These are phyloP conservation scores for Candida insectalens DNA, from an alignment of 805 yeast genomes.

Conservation along the genomic window DNA sequence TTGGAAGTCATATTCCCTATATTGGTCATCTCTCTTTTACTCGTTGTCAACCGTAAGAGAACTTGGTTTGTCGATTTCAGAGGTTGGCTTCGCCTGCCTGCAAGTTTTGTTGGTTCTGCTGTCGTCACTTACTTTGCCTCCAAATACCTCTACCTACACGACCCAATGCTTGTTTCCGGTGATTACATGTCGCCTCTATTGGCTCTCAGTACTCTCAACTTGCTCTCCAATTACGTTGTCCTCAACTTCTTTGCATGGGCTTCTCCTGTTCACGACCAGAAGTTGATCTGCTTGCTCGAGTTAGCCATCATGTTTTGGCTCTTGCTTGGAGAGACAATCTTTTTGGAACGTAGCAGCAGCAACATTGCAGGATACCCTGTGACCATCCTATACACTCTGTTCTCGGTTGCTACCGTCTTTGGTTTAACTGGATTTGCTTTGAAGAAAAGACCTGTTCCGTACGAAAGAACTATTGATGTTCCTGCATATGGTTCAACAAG, in stretches of 20 bases:
- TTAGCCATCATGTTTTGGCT: slow-evolving; percentile 50
- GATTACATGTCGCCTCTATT: slow-evolving; percentile 40
- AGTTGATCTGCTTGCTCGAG: slow-evolving; percentile 47
- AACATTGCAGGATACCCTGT: slow-evolving; percentile 47
- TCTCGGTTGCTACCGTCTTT: slow-evolving; percentile 36
- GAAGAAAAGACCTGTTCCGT: slow-evolving; percentile 16
- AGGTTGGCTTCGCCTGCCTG: slow-evolving; percentile 48
- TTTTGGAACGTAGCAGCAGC: slow-evolving; percentile 34
- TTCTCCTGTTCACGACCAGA: slow-evolving; percentile 49
- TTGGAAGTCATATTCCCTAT: slow-evolving; percentile 49
- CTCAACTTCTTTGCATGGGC: slow-evolving; percentile 35
- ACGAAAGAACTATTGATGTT: slow-evolving; percentile 7
- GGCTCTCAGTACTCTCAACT: slow-evolving; percentile 34
- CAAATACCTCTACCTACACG: slow-evolving; percentile 29
- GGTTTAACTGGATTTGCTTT: slow-evolving; percentile 44
- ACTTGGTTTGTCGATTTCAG: slow-evolving; percentile 37
- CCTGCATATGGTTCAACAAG: slow-evolving; percentile 14
- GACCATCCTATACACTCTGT: slow-evolving; percentile 35
- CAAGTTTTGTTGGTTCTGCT: slow-evolving; percentile 39
- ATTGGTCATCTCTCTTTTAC: slow-evolving; percentile 34
- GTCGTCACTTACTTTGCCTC: slow-evolving; percentile 26
- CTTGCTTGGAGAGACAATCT: slow-evolving; percentile 38
- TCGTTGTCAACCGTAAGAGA: slow-evolving; percentile 35
- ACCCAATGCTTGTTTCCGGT: slow-evolving; percentile 44
- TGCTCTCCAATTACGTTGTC: slow-evolving; percentile 46